Percentiles rank a stretch among this genome's conserved stretches.
phyloP scores from a whole-genome alignment of 306 rosid species.

The Trifolium pratense region DNA sequence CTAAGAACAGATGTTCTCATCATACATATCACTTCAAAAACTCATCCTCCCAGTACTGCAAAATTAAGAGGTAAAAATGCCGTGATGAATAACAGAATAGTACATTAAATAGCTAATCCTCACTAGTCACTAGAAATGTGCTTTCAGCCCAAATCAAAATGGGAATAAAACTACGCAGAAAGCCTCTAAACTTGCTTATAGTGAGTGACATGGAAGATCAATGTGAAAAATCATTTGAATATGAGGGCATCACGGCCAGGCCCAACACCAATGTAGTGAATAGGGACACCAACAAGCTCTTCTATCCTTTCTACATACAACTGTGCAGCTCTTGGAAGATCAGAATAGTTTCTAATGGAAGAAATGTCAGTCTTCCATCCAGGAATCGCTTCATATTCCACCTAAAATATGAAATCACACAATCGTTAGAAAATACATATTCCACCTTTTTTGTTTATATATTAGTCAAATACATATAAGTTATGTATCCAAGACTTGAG shows the following conservation, averaged over 20 bases:
- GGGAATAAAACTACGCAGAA: slow-evolving; percentile 37
- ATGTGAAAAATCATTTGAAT: slow-evolving; percentile 53
- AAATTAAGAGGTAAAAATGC: slow-evolving; percentile 33
- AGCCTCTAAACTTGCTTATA: slow-evolving; percentile 43
- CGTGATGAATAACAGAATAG: slow-evolving; percentile 27
- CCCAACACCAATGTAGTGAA: slow-evolving; percentile 92
- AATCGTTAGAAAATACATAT: slow-evolving; percentile 21
- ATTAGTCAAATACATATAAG: slow-evolving; percentile 19
- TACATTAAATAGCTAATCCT: slow-evolving; percentile 44
- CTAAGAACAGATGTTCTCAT: slow-evolving; percentile 24
- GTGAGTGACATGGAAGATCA: slow-evolving; percentile 37
- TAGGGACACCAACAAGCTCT: slow-evolving; percentile 83
- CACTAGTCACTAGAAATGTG: slow-evolving; percentile 39
- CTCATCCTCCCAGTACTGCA: slow-evolving; percentile 37
- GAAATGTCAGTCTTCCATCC: slow-evolving; percentile 94
- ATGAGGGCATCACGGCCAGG: slow-evolving; percentile 98
- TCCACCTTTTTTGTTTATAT: slow-evolving; percentile 13
- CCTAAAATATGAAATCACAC: slow-evolving; percentile 55
- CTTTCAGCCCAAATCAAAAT: slow-evolving; percentile 34
- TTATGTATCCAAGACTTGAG: slow-evolving; percentile 17
- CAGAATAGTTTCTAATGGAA: slow-evolving; percentile 76
- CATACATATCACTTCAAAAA: slow-evolving; percentile 17
- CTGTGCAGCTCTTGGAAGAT: slow-evolving; percentile 84
- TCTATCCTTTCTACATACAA: slow-evolving; percentile 85
- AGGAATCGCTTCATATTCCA: slow-evolving; percentile 81